Percentiles rank a stretch among this genome's conserved stretches.
phyloP scores from a whole-genome alignment of 2,329 filamentous ascomycete genomes.

The Ascochyta rabiei region DNA sequence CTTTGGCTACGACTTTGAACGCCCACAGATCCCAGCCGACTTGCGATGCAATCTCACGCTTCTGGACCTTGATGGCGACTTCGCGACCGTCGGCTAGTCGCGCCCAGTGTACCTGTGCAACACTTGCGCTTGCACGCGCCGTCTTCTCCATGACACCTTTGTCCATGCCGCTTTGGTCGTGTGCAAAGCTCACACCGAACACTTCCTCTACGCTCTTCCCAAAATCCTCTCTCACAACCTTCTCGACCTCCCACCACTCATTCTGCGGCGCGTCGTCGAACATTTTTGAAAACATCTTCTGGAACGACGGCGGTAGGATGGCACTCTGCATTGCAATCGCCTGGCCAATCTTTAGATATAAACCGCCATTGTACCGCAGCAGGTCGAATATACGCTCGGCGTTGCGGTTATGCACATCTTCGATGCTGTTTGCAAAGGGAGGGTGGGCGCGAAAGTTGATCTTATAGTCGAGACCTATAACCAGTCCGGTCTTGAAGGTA shows the following conservation, averaged over 20 bases:
- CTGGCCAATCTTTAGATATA: slow-evolving; percentile 98
- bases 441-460: slow-evolving; percentile 89
- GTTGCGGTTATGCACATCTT: slow-evolving; percentile 80
- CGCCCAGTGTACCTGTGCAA: slow-evolving; percentile 97
- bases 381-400: slow-evolving; percentile 83
- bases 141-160: slow-evolving; percentile 73
- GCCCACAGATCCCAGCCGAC: slow-evolving; percentile 95
- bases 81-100: slow-evolving; percentile 82
- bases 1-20: slow-evolving; percentile 83
- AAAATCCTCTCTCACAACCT: slow-evolving; percentile 87
- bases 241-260: slow-evolving; percentile 81
- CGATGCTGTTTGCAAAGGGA: slow-evolving; percentile 72
- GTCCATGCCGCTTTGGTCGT: slow-evolving; percentile 55
- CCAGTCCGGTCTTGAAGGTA: slow-evolving; percentile 79
- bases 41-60: slow-evolving; percentile 88
- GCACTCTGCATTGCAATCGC: slow-evolving; percentile 98
- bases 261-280: slow-evolving; percentile 98
- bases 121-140: slow-evolving; percentile 81
- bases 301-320: slow-evolving; percentile 89
- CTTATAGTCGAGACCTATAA: slow-evolving; percentile 93
- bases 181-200: slow-evolving; percentile 84
- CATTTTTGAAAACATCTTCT: slow-evolving; percentile 95
- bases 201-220: slow-evolving; percentile 83
- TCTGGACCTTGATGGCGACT: slow-evolving; percentile 96
- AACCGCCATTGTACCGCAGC: slow-evolving; percentile 82